Evolutionary conservation across 169 alveolate species (phyloP).

Genomic region (Ophryocystis elektroscirrha): DNA sequence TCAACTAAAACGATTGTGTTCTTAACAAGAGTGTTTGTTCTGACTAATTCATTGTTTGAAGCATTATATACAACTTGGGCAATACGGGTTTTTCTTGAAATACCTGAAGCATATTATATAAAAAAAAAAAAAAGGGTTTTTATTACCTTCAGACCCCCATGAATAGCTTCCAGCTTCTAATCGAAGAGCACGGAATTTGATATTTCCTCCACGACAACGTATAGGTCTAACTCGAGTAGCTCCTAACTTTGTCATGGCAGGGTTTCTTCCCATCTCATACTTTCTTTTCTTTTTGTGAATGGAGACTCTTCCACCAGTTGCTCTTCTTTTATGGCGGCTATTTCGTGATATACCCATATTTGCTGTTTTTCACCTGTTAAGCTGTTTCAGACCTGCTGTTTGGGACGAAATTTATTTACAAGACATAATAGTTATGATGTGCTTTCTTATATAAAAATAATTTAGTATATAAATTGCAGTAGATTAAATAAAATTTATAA

Average conservation of each 20-base stretch:
- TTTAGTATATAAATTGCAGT: too few species aligned
- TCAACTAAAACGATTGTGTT: slow-evolving; percentile 87
- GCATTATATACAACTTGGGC: slow-evolving; percentile 95
- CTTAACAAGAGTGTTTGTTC: slow-evolving; percentile 94
- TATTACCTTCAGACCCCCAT: slow-evolving; percentile 76
- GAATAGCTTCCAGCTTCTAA: slow-evolving; percentile 86
- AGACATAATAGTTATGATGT: not conserved
- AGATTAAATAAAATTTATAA: too few species aligned
- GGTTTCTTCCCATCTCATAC: slow-evolving; percentile 94
- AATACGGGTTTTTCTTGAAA: slow-evolving; percentile 63
- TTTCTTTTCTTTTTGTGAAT: slow-evolving; percentile 93
- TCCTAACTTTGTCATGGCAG: slow-evolving; percentile 88
- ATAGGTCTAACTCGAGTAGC: slow-evolving; percentile 68
- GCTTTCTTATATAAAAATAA: too few species aligned
- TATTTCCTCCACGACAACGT: slow-evolving; percentile 87
- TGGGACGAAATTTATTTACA: too few species aligned
- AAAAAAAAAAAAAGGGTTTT: slow-evolving; percentile 4
- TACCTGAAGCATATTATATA: not conserved
- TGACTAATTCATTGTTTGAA: slow-evolving; percentile 92
- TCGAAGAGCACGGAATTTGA: slow-evolving; percentile 74
- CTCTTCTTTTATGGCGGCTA: slow-evolving; percentile 89
- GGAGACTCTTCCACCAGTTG: slow-evolving; percentile 98
- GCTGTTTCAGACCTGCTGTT: too few species aligned
- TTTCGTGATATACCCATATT: slow-evolving; percentile 96
- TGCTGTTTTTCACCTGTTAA: too few species aligned